Conservation (phyloP, 192 early-diverging fungal species). For the Dimargaris xerosporica region DNA sequence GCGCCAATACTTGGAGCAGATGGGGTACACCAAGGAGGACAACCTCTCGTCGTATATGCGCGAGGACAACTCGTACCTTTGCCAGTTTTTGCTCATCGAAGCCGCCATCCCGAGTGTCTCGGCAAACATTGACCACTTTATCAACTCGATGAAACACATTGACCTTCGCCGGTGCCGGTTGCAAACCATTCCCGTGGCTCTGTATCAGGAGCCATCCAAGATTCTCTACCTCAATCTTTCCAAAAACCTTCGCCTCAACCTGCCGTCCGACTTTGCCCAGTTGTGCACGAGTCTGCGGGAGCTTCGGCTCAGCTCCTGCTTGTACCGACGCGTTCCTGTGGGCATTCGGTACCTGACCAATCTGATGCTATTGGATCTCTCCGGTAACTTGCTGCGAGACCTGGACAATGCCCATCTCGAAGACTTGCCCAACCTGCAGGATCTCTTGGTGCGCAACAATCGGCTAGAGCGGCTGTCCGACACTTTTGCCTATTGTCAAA, state of each 20-base stretch:
- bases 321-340: conserved; percentile 47
- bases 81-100: conserved; percentile 59
- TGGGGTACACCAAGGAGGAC: conserved; percentile 66
- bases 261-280: conserved; percentile 73
- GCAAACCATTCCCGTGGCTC: conserved; percentile 62
- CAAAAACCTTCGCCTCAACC: conserved; percentile 60
- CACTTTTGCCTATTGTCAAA: conserved; percentile 35
- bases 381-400: conserved; percentile 51
- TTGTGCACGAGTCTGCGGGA: conserved; percentile 46
- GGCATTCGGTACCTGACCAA: conserved; percentile 45
- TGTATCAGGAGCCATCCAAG: conserved; percentile 51
- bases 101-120: conserved; percentile 32
- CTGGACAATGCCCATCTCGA: conserved; percentile 51
- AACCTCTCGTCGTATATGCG: conserved; percentile 61
- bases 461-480: conserved; percentile 52
- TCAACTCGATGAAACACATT: conserved; percentile 39
- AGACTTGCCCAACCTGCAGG: conserved; percentile 36
- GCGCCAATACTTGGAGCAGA: conserved; percentile 52
- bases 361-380: conserved; percentile 60
- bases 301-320: conserved; percentile 53
- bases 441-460: conserved; percentile 58
- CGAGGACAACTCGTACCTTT: conserved; percentile 74
- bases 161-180: conserved; percentile 58
- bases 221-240: conserved; percentile 71
- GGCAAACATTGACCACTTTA: conserved; percentile 23